phyloP scores from a whole-genome alignment of 108 stramenopile species.

The Epithemia pelagica region DNA sequence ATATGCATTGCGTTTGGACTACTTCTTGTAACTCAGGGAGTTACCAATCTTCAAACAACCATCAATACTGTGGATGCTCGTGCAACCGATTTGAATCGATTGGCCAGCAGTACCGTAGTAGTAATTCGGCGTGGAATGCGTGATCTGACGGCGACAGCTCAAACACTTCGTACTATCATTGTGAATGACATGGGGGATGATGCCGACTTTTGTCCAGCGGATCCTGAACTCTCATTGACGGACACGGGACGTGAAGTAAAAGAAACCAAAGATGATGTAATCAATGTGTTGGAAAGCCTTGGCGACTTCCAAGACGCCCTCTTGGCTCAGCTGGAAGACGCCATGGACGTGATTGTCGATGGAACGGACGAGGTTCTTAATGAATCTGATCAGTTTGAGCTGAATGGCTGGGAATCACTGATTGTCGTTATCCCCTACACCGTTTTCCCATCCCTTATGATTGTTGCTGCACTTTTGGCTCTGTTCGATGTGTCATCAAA shows the following conservation, averaged over 20 bases:
- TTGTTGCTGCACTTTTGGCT: conserved; percentile 5
- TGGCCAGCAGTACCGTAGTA: background rate
- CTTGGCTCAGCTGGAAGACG: conserved; percentile 8
- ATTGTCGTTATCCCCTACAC: conserved; percentile 11
- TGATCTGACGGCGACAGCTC: background rate
- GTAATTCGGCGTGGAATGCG: background rate
- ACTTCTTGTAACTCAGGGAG: conserved; percentile 20
- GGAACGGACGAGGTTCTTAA: conserved; percentile 4
- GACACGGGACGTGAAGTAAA: background rate
- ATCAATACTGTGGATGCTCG: conserved; percentile 10
- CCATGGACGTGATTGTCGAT: background rate
- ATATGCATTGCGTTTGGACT: conserved; percentile 17
- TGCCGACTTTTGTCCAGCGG: conserved; percentile 8
- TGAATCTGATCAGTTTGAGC: background rate
- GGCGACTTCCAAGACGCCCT: conserved; percentile 7
- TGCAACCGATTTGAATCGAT: conserved; percentile 6
- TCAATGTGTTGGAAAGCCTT: conserved; percentile 8
- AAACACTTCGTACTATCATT: background rate
- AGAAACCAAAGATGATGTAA: conserved; percentile 2
- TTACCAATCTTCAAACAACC: conserved; percentile 14
- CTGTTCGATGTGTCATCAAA: conserved; percentile 3
- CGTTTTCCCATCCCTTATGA: conserved; percentile 9
- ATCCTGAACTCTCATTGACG: background rate
- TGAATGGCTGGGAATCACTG: conserved; percentile 16
- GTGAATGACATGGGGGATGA: background rate